Conservation (phyloP, 768 basidiomycete genomes). For the Boletales sp. region DNA sequence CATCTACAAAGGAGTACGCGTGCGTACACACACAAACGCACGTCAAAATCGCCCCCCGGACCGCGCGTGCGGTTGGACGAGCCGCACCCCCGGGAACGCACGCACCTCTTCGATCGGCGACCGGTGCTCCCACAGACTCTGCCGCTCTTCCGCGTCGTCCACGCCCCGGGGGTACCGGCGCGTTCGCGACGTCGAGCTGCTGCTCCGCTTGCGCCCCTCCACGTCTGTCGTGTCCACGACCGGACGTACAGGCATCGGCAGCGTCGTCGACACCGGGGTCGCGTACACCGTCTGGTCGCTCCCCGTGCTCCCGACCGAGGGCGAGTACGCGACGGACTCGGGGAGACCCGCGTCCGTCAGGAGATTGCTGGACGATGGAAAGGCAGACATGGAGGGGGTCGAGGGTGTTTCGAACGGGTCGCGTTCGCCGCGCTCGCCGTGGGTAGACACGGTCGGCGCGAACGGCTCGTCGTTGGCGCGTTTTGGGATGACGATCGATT, state of each 20-base stretch:
- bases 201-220: slow-evolving; percentile 24
- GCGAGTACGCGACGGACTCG: not conserved
- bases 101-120: slow-evolving; percentile 22
- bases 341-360: slow-evolving; percentile 2
- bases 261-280: slow-evolving; percentile 4
- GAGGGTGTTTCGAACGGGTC: slow-evolving; percentile 31
- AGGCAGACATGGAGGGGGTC: slow-evolving; percentile 27
- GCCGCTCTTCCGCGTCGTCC: slow-evolving; percentile 61
- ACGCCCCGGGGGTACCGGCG: slow-evolving; percentile 42
- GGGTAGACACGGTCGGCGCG: slow-evolving; percentile 23
- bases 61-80: slow-evolving; percentile 33
- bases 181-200: slow-evolving; percentile 45
- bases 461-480: slow-evolving; percentile 29
- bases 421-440: slow-evolving; percentile 1
- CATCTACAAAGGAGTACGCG: too few species aligned
- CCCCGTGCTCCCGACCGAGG: slow-evolving; percentile 6
- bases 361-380: slow-evolving; percentile 20
- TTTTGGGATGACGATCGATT: slow-evolving; percentile 22
- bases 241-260: slow-evolving; percentile 4
- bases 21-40: too few species aligned
- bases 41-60: slow-evolving; percentile 19
- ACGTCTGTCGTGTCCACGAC: not conserved
- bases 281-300: slow-evolving; percentile 20
- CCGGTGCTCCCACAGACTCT: slow-evolving; percentile 47
- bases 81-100: slow-evolving; percentile 32